Evolutionary conservation across 352 stramenopile species (phyloP).

Genomic region (Phytophthora multivora): DNA sequence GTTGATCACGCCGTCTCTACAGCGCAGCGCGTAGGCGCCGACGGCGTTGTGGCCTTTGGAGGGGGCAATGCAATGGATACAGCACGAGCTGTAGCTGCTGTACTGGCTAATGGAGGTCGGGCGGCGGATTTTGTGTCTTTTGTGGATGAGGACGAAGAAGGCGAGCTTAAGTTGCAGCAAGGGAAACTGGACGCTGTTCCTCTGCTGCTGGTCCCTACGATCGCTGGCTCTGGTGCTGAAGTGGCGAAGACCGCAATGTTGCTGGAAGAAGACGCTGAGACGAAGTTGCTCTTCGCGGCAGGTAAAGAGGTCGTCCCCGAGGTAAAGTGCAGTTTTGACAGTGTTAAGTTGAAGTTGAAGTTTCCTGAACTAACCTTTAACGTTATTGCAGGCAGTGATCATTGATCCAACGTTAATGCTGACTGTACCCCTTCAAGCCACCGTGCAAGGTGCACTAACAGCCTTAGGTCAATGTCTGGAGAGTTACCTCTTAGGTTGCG

Average conservation of each 20-base stretch:
- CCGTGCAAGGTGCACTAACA: conserved; percentile 63
- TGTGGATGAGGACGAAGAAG: conserved; percentile 16
- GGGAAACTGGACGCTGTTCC: conserved; percentile 28
- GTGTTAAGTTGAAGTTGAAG: conserved; percentile 19
- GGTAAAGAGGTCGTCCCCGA: conserved; percentile 48
- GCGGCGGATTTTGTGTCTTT: conserved; percentile 37
- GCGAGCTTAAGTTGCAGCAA: conserved; percentile 25
- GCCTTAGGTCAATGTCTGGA: conserved; percentile 77
- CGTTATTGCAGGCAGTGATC: conserved; percentile 51
- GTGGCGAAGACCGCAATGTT: conserved; percentile 56
- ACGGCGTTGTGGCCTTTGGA: conserved; percentile 74
- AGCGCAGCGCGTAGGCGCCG: conserved; percentile 62
- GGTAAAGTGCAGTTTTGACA: conserved; percentile 10
- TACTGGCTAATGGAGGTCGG: conserved; percentile 51
- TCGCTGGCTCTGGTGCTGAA: conserved; percentile 58
- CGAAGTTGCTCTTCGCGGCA: conserved; percentile 54
- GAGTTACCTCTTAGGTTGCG: conserved; percentile 67
- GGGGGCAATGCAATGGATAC: conserved; percentile 70
- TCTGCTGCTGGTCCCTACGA: conserved; percentile 66
- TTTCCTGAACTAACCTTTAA: conserved; percentile 1
- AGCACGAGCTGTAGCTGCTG: conserved; percentile 55
- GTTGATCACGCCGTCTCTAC: conserved; percentile 61
- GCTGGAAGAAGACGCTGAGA: conserved; percentile 68
- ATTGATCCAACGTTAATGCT: conserved; percentile 71
- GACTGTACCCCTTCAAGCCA: conserved; percentile 58